These are phyloP conservation scores for Hericium rajendrae DNA, from an alignment of 768 basidiomycete genomes.

Conservation along the genomic window DNA sequence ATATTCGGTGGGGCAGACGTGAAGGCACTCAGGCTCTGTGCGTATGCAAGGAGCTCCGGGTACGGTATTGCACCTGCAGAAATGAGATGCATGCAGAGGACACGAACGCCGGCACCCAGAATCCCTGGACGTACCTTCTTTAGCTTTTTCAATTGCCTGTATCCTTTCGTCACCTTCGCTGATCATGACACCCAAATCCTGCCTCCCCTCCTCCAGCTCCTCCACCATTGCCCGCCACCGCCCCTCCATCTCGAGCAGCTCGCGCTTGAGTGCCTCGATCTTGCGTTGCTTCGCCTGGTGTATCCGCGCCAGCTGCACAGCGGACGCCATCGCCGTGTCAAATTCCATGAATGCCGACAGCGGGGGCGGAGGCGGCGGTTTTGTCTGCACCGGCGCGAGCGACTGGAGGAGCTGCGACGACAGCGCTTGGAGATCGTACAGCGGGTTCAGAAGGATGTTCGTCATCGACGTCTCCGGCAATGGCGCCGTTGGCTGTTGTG, in stretches of 20 bases:
- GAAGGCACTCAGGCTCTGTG: slow-evolving; percentile 76
- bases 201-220: slow-evolving; percentile 55
- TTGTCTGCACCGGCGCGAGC: slow-evolving; percentile 55
- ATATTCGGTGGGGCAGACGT: slow-evolving; percentile 86
- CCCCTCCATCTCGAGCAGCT: slow-evolving; percentile 57
- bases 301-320: slow-evolving; percentile 51
- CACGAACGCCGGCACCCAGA: neutral
- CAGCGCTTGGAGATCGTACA: slow-evolving; percentile 52
- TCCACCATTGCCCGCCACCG: slow-evolving; percentile 62
- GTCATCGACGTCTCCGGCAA: slow-evolving; percentile 40
- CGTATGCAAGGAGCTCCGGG: slow-evolving; percentile 75
- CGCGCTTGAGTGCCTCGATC: slow-evolving; percentile 63
- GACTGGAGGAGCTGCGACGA: slow-evolving; percentile 66
- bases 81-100: neutral
- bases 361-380: slow-evolving; percentile 53
- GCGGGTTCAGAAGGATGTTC: slow-evolving; percentile 47
- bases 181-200: slow-evolving; percentile 59
- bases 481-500: neutral
- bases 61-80: slow-evolving; percentile 65
- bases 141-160: slow-evolving; percentile 60
- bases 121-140: slow-evolving; percentile 43
- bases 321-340: slow-evolving; percentile 56
- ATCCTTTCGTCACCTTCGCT: slow-evolving; percentile 68
- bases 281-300: slow-evolving; percentile 71
- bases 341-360: slow-evolving; percentile 46